Evolutionary conservation across 2,329 filamentous ascomycete species (phyloP), one percentile per base, ranked within the genome.

Genomic region (Monilinia aucupariae): DNA sequence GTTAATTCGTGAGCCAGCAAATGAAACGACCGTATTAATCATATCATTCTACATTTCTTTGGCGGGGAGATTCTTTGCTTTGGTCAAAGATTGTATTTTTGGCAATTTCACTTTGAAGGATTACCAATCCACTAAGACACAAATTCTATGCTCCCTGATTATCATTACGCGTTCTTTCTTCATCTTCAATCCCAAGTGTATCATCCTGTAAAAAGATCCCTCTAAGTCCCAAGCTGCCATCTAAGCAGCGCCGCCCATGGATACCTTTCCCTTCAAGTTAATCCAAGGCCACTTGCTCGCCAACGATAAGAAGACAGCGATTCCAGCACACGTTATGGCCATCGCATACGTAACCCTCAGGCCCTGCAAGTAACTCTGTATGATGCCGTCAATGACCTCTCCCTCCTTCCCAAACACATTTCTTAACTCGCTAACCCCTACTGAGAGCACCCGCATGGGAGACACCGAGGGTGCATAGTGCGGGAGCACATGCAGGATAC

Each of bases 341-440:
- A 87, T 77, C 12, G 84, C 87, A 47, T 86, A 82, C 5, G 80
- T 78, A 9, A 88, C 85, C 70, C 87, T 85, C 68, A 87, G 82
- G 0, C 83, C 83, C 60, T 82, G 75, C 68, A 82, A 88, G 75
- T 90, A 90, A 0, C 83, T 85, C 0, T 73, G 67, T 32, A 88
- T 77, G 48, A 90, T 84, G 0, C 78, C 76, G 0, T 75, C 70
- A 2, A 87, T 75, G 63, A 78, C 78, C n/a, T 81, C 71, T 0
- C 70, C 62, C 0, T 78, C 70, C 22, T 62, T 56, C 4, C 59
- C 59, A 66, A 89, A 83, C 2, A 74, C 75, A 6, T 71, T 64
- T 67, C 84, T 80, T 45, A 91, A 77, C 66, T 83, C 79, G 0
- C 85, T 88, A 3, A 80, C 79, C 20, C 80, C 80, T 0, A 77